phyloP scores from a whole-genome alignment of 345 rosid genomes.

The Moricandia moricandioides region DNA sequence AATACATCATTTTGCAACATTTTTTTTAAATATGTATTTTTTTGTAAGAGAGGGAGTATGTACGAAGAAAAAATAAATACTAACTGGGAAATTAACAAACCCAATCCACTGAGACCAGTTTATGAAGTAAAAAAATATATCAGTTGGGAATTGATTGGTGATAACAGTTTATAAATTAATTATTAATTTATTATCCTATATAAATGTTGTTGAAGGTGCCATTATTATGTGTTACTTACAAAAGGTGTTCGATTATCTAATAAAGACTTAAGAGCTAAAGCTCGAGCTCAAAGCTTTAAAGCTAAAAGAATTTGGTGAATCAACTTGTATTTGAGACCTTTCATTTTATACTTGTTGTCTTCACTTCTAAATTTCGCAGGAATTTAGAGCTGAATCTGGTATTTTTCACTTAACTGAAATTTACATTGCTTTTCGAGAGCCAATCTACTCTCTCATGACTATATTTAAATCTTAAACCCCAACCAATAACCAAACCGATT shows the following conservation, averaged over 20 bases:
- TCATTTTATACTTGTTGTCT: too few relatives aligned
- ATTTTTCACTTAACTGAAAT: too few relatives aligned
- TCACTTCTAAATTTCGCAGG: too few relatives aligned
- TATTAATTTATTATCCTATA: neutral
- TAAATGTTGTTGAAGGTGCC: neutral
- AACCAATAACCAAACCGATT: too few relatives aligned
- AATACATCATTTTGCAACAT: too few relatives aligned
- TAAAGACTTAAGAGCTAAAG: neutral
- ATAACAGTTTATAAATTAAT: neutral
- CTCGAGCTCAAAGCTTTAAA: neutral
- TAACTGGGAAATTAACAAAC: neutral
- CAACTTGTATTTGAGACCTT: neutral
- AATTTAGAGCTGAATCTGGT: too few relatives aligned
- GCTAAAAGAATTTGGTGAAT: neutral
- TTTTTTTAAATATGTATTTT: too few relatives aligned
- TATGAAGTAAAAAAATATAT: neutral
- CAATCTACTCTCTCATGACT: too few relatives aligned
- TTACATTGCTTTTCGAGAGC: too few relatives aligned
- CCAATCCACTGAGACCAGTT: neutral
- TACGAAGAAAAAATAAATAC: neutral
- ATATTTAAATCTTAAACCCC: too few relatives aligned
- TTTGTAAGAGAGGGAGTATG: too few relatives aligned
- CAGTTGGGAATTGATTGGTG: neutral
- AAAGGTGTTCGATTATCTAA: neutral
- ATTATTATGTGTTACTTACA: neutral